Percentiles rank a stretch among this genome's conserved stretches.
phyloP scores from a whole-genome alignment of 208 protist species.

The Leishmania mexicana region DNA sequence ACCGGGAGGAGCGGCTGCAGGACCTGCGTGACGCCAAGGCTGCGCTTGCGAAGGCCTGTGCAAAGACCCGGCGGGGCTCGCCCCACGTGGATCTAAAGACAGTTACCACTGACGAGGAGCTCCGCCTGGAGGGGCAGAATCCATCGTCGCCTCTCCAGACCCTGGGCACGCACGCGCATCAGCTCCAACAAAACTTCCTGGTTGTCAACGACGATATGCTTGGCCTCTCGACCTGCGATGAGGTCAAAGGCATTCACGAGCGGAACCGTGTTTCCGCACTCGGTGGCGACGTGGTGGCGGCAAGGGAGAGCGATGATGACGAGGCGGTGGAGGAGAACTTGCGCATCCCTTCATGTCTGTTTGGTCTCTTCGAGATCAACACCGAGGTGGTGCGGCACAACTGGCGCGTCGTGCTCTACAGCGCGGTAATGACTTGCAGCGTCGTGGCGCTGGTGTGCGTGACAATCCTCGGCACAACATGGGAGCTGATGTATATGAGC shows the following conservation, averaged over 20 bases:
- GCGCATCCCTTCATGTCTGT: conserved; percentile 20
- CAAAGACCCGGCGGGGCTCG: background rate
- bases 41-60: background rate
- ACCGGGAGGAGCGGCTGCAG: conserved; percentile 36
- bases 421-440: conserved; percentile 36
- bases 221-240: background rate
- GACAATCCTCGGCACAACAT: conserved; percentile 34
- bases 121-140: conserved; percentile 32
- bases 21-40: conserved; percentile 2
- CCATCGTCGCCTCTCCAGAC: background rate
- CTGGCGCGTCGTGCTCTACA: conserved; percentile 37
- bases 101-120: conserved; percentile 2
- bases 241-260: background rate
- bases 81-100: background rate
- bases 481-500: conserved; percentile 37
- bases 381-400: conserved; percentile 27
- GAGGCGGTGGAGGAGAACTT: conserved; percentile 20
- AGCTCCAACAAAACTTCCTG: background rate
- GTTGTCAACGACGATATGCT: background rate
- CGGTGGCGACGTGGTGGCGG: conserved; percentile 1
- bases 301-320: background rate
- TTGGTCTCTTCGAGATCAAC: conserved; percentile 36
- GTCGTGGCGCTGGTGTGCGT: conserved; percentile 41
- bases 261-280: background rate
- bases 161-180: background rate